phyloP scores from a whole-genome alignment of 2,329 filamentous ascomycete species.

The Dothideomycetes sp. region DNA sequence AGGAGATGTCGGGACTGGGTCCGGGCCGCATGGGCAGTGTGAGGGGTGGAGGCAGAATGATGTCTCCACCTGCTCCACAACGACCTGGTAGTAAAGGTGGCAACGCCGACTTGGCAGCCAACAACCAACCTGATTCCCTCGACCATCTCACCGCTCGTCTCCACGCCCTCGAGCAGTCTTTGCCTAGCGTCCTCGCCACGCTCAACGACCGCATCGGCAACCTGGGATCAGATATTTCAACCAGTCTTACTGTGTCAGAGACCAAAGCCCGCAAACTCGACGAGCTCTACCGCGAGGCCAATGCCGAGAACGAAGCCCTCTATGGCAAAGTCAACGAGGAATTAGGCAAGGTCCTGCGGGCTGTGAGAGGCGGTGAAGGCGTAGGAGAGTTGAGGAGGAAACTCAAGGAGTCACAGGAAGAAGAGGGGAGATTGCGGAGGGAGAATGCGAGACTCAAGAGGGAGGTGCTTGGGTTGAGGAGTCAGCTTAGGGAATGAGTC shows the following conservation, averaged over 20 bases:
- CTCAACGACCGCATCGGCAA: slow-evolving; percentile 49
- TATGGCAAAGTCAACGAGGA: slow-evolving; percentile 92
- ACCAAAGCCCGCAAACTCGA: slow-evolving; percentile 72
- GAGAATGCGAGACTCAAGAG: slow-evolving; percentile 77
- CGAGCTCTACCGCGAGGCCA: slow-evolving; percentile 77
- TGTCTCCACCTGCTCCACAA: slow-evolving; percentile 12
- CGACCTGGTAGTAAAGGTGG: background rate
- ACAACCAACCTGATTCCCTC: slow-evolving; percentile 32
- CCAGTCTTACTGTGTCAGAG: slow-evolving; percentile 61
- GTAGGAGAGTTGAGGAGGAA: slow-evolving; percentile 65
- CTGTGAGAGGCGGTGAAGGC: slow-evolving; percentile 62
- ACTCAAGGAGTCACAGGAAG: slow-evolving; percentile 64
- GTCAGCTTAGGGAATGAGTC: slow-evolving; percentile 32
- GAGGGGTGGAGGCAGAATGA: slow-evolving; percentile 5
- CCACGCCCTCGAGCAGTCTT: slow-evolving; percentile 53
- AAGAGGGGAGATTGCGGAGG: slow-evolving; percentile 65
- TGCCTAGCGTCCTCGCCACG: slow-evolving; percentile 50
- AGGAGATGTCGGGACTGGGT: slow-evolving; percentile 52
- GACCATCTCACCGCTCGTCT: slow-evolving; percentile 47
- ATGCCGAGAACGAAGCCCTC: slow-evolving; percentile 82
- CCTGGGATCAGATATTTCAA: slow-evolving; percentile 61
- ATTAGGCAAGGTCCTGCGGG: slow-evolving; percentile 69
- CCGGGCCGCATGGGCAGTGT: slow-evolving; percentile 14
- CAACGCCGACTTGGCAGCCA: slow-evolving; percentile 15
- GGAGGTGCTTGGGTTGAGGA: slow-evolving; percentile 59